phyloP scores from a whole-genome alignment of 805 yeast species.

The Blastobotrys chiropterorum region DNA sequence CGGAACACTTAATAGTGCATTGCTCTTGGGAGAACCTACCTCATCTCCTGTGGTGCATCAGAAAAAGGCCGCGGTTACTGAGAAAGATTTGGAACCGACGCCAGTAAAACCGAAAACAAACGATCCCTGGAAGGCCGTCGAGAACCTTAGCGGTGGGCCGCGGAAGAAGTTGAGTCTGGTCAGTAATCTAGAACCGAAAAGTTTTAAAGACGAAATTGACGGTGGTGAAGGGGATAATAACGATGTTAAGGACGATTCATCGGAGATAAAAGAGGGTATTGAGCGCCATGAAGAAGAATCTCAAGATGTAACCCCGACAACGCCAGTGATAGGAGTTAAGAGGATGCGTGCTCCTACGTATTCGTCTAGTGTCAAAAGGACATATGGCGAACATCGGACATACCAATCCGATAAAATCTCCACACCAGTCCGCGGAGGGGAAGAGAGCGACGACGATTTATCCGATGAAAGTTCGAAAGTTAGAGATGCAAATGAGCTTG shows the following conservation, averaged over 20 bases:
- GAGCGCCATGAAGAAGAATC: too few species aligned
- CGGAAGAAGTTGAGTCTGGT: neutral
- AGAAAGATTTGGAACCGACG: neutral
- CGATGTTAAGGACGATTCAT: too few species aligned
- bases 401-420: neutral
- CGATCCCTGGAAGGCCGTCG: neutral
- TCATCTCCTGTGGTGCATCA: too few species aligned
- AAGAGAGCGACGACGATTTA: neutral
- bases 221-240: neutral
- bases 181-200: neutral
- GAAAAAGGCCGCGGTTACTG: neutral
- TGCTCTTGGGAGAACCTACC: too few species aligned
- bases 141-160: neutral
- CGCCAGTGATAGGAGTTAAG: neutral
- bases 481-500: constrained; percentile 11
- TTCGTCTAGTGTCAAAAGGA: neutral
- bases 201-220: neutral
- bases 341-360: neutral
- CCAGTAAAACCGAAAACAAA: neutral
- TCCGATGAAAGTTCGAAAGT: neutral
- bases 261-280: too few species aligned
- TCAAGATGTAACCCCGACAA: neutral
- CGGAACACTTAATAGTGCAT: too few species aligned
- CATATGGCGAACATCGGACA: neutral
- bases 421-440: neutral